A percentile compares a stretch with the other conserved stretches of the same genome.
Conservation (phyloP, 2,329 filamentous ascomycete genomes). For the Aspergillus uvarum region DNA sequence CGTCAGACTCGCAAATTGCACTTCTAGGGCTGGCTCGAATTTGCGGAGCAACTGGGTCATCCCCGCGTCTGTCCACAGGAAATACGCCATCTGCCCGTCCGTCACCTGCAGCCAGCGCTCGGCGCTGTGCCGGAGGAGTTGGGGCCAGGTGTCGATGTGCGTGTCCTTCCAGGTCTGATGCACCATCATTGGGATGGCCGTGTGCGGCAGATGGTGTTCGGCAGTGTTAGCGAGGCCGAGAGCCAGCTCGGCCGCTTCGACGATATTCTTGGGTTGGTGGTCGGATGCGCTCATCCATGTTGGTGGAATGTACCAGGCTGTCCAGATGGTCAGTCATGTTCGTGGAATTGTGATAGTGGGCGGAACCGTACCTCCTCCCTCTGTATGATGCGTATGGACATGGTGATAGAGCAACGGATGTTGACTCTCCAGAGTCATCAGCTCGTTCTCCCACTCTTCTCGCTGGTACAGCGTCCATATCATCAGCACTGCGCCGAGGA, state of each 20-base stretch:
- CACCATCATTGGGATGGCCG: slow-evolving; percentile 32
- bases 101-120: slow-evolving; percentile 31
- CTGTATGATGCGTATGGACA: neutral
- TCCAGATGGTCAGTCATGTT: neutral
- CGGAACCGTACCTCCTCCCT: neutral
- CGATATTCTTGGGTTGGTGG: slow-evolving; percentile 18
- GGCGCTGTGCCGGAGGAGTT: slow-evolving; percentile 23
- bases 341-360: neutral
- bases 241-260: slow-evolving; percentile 30
- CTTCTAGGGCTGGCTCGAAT: slow-evolving; percentile 26
- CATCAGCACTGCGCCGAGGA: neutral
- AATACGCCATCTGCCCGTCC: slow-evolving; percentile 30
- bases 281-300: slow-evolving; percentile 2
- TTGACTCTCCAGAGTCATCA: neutral
- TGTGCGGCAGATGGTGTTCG: slow-evolving; percentile 21
- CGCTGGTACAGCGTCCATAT: neutral
- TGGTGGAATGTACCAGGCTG: slow-evolving; percentile 16
- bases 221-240: slow-evolving; percentile 15
- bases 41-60: slow-evolving; percentile 27
- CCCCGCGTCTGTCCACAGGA: slow-evolving; percentile 37
- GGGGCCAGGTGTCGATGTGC: slow-evolving; percentile 27
- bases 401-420: neutral
- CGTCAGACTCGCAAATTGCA: slow-evolving; percentile 23
- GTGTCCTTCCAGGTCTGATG: slow-evolving; percentile 37
- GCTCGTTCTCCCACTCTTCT: neutral